Evolutionary conservation across 2,329 filamentous ascomycete genomes (phyloP).

Genomic region (Didymella sp.): DNA sequence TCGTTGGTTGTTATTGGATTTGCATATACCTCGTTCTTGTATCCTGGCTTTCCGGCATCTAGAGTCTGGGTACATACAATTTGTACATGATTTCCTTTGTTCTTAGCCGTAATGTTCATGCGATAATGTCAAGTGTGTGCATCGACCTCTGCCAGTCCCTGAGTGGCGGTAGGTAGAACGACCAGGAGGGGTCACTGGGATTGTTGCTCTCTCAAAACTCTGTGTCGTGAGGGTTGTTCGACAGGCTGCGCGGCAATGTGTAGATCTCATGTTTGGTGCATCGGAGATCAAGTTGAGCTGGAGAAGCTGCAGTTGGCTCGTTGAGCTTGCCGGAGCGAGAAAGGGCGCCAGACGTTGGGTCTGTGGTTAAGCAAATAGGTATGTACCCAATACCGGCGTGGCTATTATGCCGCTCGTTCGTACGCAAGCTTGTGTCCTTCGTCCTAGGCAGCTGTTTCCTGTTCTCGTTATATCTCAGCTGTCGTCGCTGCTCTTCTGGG

Average conservation of each 20-base stretch:
- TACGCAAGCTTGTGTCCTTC: not conserved
- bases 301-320: not conserved
- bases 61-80: slow-evolving; percentile 16
- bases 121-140: slow-evolving; percentile 12
- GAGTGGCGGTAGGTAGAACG: not conserved
- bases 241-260: not conserved
- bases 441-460: not conserved
- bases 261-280: not conserved
- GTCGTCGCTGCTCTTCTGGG: not conserved
- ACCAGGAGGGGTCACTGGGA: not conserved
- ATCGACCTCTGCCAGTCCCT: not conserved
- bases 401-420: slow-evolving; percentile 4
- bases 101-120: slow-evolving; percentile 7
- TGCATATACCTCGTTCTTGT: slow-evolving; percentile 16
- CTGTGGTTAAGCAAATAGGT: slow-evolving; percentile 10
- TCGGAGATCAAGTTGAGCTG: not conserved
- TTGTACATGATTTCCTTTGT: slow-evolving; percentile 10
- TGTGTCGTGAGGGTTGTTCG: not conserved
- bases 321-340: not conserved
- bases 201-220: slow-evolving; percentile 1
- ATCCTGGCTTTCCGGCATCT: slow-evolving; percentile 4
- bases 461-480: not conserved
- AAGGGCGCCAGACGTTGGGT: not conserved
- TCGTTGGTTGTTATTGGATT: slow-evolving; percentile 5
- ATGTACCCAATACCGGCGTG: slow-evolving; percentile 5